These are phyloP conservation scores for Canavalia gladiata DNA, from an alignment of 306 rosid genomes.

Conservation along the genomic window DNA sequence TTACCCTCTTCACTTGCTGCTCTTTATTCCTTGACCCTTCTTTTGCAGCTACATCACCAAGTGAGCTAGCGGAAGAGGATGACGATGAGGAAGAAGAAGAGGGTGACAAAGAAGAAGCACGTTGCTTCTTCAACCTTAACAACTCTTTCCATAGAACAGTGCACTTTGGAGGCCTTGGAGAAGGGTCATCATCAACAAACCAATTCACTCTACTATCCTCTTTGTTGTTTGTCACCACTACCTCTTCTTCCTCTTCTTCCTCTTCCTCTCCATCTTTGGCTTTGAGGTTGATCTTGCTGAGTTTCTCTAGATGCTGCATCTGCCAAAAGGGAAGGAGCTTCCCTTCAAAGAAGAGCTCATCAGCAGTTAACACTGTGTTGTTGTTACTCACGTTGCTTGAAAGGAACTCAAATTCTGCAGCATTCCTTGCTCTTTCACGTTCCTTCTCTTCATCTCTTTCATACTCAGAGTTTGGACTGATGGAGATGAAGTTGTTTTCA, in stretches of 20 bases:
- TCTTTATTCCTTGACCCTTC: constrained; percentile 63
- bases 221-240: constrained; percentile 57
- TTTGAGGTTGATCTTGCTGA: constrained; percentile 73
- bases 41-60: constrained; percentile 68
- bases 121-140: constrained; percentile 94
- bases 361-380: constrained; percentile 74
- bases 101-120: constrained; percentile 78
- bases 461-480: constrained; percentile 66
- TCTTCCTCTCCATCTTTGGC: constrained; percentile 54
- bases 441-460: constrained; percentile 54
- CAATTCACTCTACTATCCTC: constrained; percentile 74
- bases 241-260: constrained; percentile 54
- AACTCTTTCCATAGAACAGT: constrained; percentile 98
- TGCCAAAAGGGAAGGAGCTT: constrained; percentile 94
- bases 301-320: constrained; percentile 85
- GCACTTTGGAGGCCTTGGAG: constrained; percentile 99
- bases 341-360: constrained; percentile 98
- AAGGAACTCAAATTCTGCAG: constrained; percentile 89
- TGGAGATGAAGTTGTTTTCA: constrained; percentile 88
- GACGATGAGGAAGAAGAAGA: constrained; percentile 95
- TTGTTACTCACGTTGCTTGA: constrained; percentile 68
- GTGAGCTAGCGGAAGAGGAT: constrained; percentile 78
- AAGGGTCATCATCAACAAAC: constrained; percentile 98
- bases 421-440: constrained; percentile 59
- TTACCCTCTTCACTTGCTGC: constrained; percentile 73